Evolutionary conservation across 148 eudicot genomes (phyloP), one percentile per base, ranked within the genome.

Genomic region (Suaeda aralocaspica): DNA sequence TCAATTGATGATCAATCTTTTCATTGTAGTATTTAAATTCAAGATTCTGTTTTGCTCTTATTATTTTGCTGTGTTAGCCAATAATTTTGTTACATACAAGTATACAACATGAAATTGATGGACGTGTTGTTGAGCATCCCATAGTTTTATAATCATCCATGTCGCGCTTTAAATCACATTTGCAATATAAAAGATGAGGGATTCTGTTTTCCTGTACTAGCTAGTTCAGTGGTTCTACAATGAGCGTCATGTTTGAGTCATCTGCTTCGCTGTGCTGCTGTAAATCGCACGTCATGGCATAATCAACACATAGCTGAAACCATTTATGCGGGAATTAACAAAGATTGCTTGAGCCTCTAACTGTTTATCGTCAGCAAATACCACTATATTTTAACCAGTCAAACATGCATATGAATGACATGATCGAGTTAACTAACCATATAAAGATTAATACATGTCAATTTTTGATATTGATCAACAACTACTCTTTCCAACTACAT

Each of bases 391-490:
- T 30, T 65, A 53, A 30, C 25, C 19, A 66, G 57, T 65, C 59
- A 58, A 30, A 22, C 46, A 5, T 3, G 14, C 11, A 33, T 48
- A 10, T 60, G 19, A 57, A 55, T 31, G 9, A 48, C 33, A 30
- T 30, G 25, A 66, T 55, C 25, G 14, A 41, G 19, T 65, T 55
- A 57, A 66, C 70, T 65, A 45, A 31, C 26, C n/a, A 10, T 15
- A 58, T 28, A 4, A 26, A 55, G 26, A 65, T 52, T 56, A 11
- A 42, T 14, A 12, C 21, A 57, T 70, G 57, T 36, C 15, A 58
- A 60, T 50, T 60, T 28, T 39, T 67, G 52, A 59, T 51, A 61
- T 14, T 24, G 71, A 73, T 66, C 34, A 9, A 15, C 30, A 57
- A 73, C 64, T 3, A 44, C 25, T 34, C 36, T 50, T 4, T 52